Base-by-base conservation (phyloP, 164 flowering plant species). In the Cinnamomum chago region DNA sequence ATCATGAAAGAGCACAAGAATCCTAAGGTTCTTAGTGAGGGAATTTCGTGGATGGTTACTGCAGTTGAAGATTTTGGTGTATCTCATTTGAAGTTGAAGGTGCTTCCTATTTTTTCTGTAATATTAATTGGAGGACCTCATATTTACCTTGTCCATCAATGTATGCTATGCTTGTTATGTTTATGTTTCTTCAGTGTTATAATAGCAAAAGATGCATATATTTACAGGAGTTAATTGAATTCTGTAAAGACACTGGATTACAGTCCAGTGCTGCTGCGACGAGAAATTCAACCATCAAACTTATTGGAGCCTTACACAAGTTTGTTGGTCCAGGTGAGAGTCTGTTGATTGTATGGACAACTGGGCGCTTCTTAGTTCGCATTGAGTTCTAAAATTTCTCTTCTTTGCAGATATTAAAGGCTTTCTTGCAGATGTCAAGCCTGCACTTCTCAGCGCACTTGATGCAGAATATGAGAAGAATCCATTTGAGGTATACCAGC, bases 1-100 rank as follows among this genome's bases (percentile, higher is more conserved):
- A 92, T 94, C 72, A 91, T 92, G 97, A 96, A 94, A 84, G 97
- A 94, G 86, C 99, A 96, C 86, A 96, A 94, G 90, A 96, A 96
- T 77, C 99, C 99, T 1, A 96, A 96, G 88, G 99, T 96, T 82
- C 97, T 96, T 40, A 92, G 95, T 76, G 99, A 96, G 82, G 99
- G 99, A 58, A 70, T 94, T 55, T 73, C 85, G 68, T 96, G 99
- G 99, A 94, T 96, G 97, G 93, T 94, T 78, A 87, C 95, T 15
- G 98, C 99, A 23, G 86, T 92, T 69, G 99, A 94, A 22, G 99
- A 96, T 79, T 96, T 96, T 83, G 97, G 98, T 75, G 78, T 90
- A 62, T 87, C 90, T 73, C 89, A 83, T 90, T 71, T 96, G 82
- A 94, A 94, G 77, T 79, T 96, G 74, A 96, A 96, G 98, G 99